phyloP scores from a whole-genome alignment of 805 yeast genomes.

The Allodekkera sacchari region DNA sequence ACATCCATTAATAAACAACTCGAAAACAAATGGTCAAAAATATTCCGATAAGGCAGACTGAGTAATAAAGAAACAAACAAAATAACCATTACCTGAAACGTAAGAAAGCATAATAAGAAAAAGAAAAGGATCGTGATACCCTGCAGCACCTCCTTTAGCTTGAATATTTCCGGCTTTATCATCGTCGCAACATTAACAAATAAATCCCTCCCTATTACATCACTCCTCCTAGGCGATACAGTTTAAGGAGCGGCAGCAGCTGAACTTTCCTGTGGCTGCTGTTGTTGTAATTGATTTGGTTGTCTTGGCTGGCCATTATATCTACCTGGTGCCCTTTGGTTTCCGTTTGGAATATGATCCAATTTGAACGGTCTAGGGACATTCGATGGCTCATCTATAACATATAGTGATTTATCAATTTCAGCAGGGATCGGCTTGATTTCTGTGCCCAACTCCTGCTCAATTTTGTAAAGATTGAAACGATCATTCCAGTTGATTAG shows the following conservation, averaged over 20 bases:
- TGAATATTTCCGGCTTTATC: too few species aligned
- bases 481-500: constrained; percentile 96
- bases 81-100: too few species aligned
- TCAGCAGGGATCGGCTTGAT: constrained; percentile 94
- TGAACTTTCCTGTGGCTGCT: constrained; percentile 6
- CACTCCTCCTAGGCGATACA: too few species aligned
- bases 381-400: constrained; percentile 64
- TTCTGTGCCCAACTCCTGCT: constrained; percentile 95
- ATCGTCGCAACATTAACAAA: too few species aligned
- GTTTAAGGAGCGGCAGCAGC: background rate
- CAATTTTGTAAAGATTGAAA: constrained; percentile 86
- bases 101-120: constrained; percentile 7
- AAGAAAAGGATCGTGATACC: constrained; percentile 7
- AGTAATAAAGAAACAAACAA: constrained; percentile 7
- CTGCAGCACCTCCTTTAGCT: too few species aligned
- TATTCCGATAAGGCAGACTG: constrained; percentile 5
- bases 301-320: constrained; percentile 24
- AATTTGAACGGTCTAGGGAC: constrained; percentile 89
- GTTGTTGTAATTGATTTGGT: constrained; percentile 18
- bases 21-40: constrained; percentile 4
- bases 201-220: too few species aligned
- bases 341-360: constrained; percentile 34
- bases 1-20: too few species aligned
- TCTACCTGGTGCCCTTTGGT: constrained; percentile 19
- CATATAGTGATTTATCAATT: constrained; percentile 84